These are phyloP conservation scores for Fusarium sacchari DNA, from an alignment of 2,329 filamentous ascomycete species.

Conservation along the genomic window DNA sequence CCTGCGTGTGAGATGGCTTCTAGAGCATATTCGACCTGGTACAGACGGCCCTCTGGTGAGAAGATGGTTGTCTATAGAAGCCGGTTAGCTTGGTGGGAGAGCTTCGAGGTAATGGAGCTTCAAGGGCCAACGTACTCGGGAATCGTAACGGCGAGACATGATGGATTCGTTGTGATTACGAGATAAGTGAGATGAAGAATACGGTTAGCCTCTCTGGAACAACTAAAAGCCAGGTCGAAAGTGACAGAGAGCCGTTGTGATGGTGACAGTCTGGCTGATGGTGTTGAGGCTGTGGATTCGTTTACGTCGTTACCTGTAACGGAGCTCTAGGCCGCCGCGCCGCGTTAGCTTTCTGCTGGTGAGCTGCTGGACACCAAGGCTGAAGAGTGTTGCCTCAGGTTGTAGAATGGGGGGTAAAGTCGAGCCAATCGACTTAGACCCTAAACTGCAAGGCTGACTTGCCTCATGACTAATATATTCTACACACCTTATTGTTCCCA, in stretches of 20 bases:
- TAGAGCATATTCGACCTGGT: conserved; percentile 99
- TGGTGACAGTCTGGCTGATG: conserved; percentile 33
- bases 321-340: conserved; percentile 57
- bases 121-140: conserved; percentile 73
- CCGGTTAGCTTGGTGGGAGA: conserved; percentile 40
- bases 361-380: conserved; percentile 26
- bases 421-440: background rate
- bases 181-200: background rate
- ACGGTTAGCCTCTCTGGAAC: background rate
- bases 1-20: conserved; percentile 99
- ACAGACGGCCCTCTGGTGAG: conserved; percentile 97
- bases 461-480: background rate
- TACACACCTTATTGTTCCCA: background rate
- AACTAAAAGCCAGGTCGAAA: conserved; percentile 5
- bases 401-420: background rate
- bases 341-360: conserved; percentile 49
- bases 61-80: conserved; percentile 93
- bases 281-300: conserved; percentile 37
- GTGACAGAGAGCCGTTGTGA: conserved; percentile 28
- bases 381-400: conserved; percentile 41
- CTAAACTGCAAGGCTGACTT: conserved; percentile 20
- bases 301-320: conserved; percentile 39
- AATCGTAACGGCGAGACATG: conserved; percentile 99
- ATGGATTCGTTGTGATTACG: conserved; percentile 45
- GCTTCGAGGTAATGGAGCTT: conserved; percentile 29